Evolutionary conservation across 2,329 filamentous ascomycete genomes (phyloP), one percentile per base, ranked within the genome.

Genomic region (Claviceps cyperi): DNA sequence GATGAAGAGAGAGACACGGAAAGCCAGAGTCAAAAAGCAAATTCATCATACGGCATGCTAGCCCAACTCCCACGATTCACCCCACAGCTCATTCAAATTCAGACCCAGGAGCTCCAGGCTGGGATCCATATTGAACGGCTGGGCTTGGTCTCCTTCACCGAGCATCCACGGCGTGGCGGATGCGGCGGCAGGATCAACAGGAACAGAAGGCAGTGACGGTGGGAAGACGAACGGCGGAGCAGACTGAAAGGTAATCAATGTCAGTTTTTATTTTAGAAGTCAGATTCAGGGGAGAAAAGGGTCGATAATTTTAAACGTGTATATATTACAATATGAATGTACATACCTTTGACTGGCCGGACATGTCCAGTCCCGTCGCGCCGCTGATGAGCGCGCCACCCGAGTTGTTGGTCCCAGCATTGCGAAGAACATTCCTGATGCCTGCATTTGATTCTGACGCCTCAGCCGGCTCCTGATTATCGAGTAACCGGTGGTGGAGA

Each of bases 1-100:
- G 24, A 28, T 7, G 24, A 8, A 32, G 28, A 11, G 28, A 11
- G 28, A 32, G 28, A 11, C 9, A 32, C 28, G 28, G 9, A 32
- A 32, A 32, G 28, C 9, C 28, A 32, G 28, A 32, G 28, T 32
- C 9, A 9, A 11, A 32, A 9, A 22, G 15, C 13, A 8, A 11
- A 13, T 22, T 15, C 1, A 14, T 7, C 41, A 21, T 22, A 6
- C 17, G 17, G 3, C 9, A 5, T 22, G 19, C 61, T 57, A 67
- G 50, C 66, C 67, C 52, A 68, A 58, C 55, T 70, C 68, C 69
- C 69, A 71, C 49, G 66, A 67, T 54, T 75, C 73, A 40, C 72
- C 74, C 75, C 75, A 78, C 49, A 78, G 64, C 54, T 77, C 74
- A 52, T 76, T 76, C 47, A 78, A 60, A 54, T 77, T 75, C 49